Evolutionary conservation across 148 eudicot species (phyloP), one percentile per base, ranked within the genome.

Genomic region (Chenopodium berlandieri): DNA sequence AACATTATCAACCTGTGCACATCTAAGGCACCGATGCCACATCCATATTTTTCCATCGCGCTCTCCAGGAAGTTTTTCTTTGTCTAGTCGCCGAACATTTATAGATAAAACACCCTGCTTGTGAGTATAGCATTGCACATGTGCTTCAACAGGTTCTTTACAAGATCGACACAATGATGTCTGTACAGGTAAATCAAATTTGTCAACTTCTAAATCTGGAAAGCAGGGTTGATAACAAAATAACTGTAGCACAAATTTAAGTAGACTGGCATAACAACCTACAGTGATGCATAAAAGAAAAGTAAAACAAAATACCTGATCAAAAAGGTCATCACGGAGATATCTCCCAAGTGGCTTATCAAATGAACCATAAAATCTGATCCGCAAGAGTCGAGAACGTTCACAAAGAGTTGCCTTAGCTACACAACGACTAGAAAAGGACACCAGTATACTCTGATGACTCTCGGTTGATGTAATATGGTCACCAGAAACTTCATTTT

Each of bases 21-120:
- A 96, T 84, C 89, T 89, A 81, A 96, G 94, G 89, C 99, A 96
- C 64, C 99, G 84, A 82, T 96, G 98, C 99, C 99, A 96, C 99
- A 96, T 96, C 99, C 99, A 94, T 80, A 97, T 97, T 88, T 94
- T 97, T 54, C 97, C 97, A 84, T 94, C 98, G 69, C 85, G 87
- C 84, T 91, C 94, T 75, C 99, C 99, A 75, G 95, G 88, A 75
- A 97, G 91, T 81, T 88, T 90, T 62, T 84, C 77, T 19, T 89
- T 84, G 77, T 92, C 91, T 0, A 94, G 77, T 30, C 93, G 90
- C 79, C 90, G 90, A 78, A 97, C 98, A 86, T 92, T 92, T 75
- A 97, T 91, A 4, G 97, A 91, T 30, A 97, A 90, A 85, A 92
- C 94, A 63, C 97, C 99, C 84, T 90, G 91, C 86, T 86, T 93